Evolutionary conservation across 2,329 filamentous ascomycete genomes (phyloP).

Genomic region (Trichoderma endophyticum): DNA sequence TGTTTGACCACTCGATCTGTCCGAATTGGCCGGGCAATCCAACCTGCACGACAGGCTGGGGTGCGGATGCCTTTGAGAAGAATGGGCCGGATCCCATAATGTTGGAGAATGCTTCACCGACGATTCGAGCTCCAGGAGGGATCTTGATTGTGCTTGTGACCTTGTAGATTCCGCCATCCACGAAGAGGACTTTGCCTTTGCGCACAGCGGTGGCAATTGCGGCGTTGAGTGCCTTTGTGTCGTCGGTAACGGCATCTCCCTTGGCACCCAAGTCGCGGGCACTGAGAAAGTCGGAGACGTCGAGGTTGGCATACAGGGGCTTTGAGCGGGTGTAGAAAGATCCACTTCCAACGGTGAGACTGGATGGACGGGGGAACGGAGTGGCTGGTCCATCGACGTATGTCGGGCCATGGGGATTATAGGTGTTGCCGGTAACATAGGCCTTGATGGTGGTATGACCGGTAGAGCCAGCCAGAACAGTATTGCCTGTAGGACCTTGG

Average conservation of each 20-base stretch:
- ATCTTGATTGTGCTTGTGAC: background rate
- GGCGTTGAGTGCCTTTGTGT: background rate
- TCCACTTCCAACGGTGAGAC: background rate
- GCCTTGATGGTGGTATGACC: background rate
- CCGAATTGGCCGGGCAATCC: slow-evolving; percentile 61
- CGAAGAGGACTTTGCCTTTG: background rate
- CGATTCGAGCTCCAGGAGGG: background rate
- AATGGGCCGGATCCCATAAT: slow-evolving; percentile 54
- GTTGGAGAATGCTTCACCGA: slow-evolving; percentile 29
- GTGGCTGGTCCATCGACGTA: background rate
- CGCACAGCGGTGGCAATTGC: background rate
- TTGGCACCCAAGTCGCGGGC: background rate
- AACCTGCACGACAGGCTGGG: slow-evolving; percentile 65
- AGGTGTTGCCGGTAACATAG: background rate
- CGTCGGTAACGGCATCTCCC: background rate
- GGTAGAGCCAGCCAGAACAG: background rate
- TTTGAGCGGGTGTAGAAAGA: background rate
- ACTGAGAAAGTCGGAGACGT: background rate
- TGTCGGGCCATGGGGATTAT: background rate
- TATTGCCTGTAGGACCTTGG: background rate
- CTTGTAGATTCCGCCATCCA: background rate
- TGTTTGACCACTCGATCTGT: slow-evolving; percentile 67
- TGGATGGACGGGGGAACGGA: background rate
- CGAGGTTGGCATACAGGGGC: background rate
- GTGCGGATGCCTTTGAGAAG: slow-evolving; percentile 53